Percentiles rank a stretch among this genome's conserved stretches.
These are phyloP conservation scores for Tylopilus subfusipes DNA, from an alignment of 768 basidiomycete genomes.

Conservation along the genomic window DNA sequence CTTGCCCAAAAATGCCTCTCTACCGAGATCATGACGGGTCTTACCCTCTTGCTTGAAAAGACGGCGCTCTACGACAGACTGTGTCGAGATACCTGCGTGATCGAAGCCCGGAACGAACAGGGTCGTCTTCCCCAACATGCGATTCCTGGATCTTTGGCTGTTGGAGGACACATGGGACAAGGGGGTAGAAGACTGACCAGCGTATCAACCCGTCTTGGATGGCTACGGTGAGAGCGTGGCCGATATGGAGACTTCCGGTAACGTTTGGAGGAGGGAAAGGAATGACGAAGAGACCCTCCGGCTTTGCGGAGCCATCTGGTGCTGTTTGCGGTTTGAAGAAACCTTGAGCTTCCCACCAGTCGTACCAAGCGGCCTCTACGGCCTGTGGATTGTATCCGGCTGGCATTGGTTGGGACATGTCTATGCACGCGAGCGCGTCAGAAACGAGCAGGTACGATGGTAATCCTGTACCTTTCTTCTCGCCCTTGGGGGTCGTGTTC, in stretches of 20 bases:
- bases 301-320: slow-evolving; percentile 53
- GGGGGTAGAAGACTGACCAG: slow-evolving; percentile 55
- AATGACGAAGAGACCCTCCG: slow-evolving; percentile 76
- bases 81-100: slow-evolving; percentile 97
- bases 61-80: slow-evolving; percentile 94
- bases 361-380: slow-evolving; percentile 95
- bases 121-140: slow-evolving; percentile 91
- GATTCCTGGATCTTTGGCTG: slow-evolving; percentile 57
- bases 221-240: slow-evolving; percentile 88
- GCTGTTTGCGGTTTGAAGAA: slow-evolving; percentile 80
- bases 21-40: slow-evolving; percentile 91
- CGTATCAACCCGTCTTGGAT: slow-evolving; percentile 88
- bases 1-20: slow-evolving; percentile 84
- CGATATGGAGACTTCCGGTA: slow-evolving; percentile 92
- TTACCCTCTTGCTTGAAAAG: slow-evolving; percentile 78
- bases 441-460: not conserved
- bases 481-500: slow-evolving; percentile 82
- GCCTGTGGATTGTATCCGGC: slow-evolving; percentile 94
- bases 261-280: slow-evolving; percentile 95
- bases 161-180: not conserved
- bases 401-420: slow-evolving; percentile 83
- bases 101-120: slow-evolving; percentile 95
- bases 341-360: slow-evolving; percentile 92
- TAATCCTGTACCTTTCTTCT: slow-evolving; percentile 78
- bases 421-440: slow-evolving; percentile 37